phyloP scores from a whole-genome alignment of 108 stramenopile species.

The Nitzschia inconspicua region DNA sequence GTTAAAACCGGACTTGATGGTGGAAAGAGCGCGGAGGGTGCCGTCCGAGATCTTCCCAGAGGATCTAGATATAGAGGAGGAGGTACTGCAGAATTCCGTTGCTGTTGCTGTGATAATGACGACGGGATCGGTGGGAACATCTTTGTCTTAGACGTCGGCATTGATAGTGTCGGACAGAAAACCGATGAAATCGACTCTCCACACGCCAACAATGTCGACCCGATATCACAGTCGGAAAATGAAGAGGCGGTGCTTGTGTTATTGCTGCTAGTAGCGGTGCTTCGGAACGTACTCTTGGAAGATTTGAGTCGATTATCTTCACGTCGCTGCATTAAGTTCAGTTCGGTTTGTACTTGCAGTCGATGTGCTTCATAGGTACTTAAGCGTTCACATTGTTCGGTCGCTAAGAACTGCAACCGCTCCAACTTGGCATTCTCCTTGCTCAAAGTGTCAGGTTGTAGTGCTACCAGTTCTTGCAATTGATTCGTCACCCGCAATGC shows the following conservation, averaged over 20 bases:
- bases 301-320: too few species aligned
- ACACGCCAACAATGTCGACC: conserved; percentile 14
- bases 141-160: background rate
- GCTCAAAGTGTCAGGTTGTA: conserved; percentile 9
- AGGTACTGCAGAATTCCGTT: too few species aligned
- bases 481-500: conserved; percentile 28
- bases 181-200: conserved; percentile 17
- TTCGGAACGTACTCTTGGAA: too few species aligned
- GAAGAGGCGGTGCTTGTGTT: background rate
- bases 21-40: too few species aligned
- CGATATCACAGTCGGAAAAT: background rate
- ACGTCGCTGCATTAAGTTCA: too few species aligned
- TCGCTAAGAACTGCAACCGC: conserved; percentile 23
- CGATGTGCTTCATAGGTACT: conserved; percentile 20
- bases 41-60: too few species aligned
- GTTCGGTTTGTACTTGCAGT: conserved; percentile 11
- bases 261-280: too few species aligned
- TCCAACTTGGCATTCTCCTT: conserved; percentile 15
- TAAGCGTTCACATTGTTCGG: conserved; percentile 26
- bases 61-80: too few species aligned
- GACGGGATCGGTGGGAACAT: background rate
- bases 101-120: background rate
- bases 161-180: conserved; percentile 6
- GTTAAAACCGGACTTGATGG: too few species aligned
- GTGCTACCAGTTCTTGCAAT: conserved; percentile 39